Evolutionary conservation across 2,329 filamentous ascomycete genomes (phyloP), one percentile per base, ranked within the genome.

Genomic region (Chaetomium globosum): DNA sequence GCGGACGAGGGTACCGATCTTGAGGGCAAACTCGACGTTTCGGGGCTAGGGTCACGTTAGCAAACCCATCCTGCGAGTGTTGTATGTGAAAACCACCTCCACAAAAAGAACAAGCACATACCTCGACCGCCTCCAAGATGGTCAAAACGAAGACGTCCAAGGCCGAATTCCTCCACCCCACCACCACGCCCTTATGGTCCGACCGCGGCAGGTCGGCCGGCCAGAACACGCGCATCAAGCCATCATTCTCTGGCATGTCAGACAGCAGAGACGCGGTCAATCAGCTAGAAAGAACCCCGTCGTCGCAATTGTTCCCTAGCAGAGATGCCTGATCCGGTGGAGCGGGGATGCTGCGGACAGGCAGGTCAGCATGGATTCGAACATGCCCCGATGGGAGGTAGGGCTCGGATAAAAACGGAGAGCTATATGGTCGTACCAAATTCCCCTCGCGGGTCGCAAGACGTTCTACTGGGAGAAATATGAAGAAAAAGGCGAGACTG

Each of bases 181-280:
- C 91, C 69, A 99, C 87, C 67, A 97, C 91, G 53, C 94, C 95
- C 51, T 92, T 87, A 64, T 86, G 83, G 71, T 87, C 85, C 63
- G 89, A 90, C 77, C 83, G 85, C 62, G 86, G 84, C 74, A 92
- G 87, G 80, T 96, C 93, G 74, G 90, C 90, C 74, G 95, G 96
- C 95, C 95, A 99, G 82, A 99, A 98, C 81, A 99, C 89, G 82
- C 95, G 92, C 89, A 98, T 92, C 82, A 98, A 83, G 75, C 91
- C 93, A 91, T 95, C 86, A 83, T 87, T 83, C 80, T 86, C 85
- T 81, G 85, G 81, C 86, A 89, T 89, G 83, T 83, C 85, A 71
- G 67, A 69, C 67, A 72, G 72, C 71, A 71, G 72, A 71, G 68
- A 68, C 73, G 71, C 71, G 57, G 62, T 64, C 64, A 74, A 71